These are phyloP conservation scores for Fomitopsis schrenkii DNA, from an alignment of 1,284 basidiomycete genomes.

Conservation along the genomic window DNA sequence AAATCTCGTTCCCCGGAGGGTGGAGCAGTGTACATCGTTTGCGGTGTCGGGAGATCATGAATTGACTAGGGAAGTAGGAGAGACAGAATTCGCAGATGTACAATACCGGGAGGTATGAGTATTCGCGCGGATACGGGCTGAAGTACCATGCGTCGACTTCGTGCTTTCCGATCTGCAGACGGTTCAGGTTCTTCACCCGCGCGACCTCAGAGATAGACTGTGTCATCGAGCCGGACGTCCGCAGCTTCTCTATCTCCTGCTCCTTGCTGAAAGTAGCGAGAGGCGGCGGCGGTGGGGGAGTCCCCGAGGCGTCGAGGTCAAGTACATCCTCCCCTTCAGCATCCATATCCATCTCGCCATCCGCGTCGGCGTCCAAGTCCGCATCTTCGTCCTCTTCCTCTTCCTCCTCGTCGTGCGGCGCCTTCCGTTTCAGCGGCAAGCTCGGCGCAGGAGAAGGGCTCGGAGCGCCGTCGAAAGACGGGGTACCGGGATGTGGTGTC, in stretches of 20 bases:
- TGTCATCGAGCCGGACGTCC: slow-evolving; percentile 98
- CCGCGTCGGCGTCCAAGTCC: slow-evolving; percentile 54
- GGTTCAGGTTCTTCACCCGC: slow-evolving; percentile 97
- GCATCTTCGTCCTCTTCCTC: slow-evolving; percentile 51
- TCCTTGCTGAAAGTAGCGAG: slow-evolving; percentile 82
- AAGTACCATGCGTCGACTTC: slow-evolving; percentile 99
- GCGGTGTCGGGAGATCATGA: slow-evolving; percentile 90
- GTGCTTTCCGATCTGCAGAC: slow-evolving; percentile 93
- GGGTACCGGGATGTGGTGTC: slow-evolving; percentile 18
- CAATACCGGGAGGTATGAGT: slow-evolving; percentile 90
- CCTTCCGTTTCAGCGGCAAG: slow-evolving; percentile 62
- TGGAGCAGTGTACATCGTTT: slow-evolving; percentile 90
- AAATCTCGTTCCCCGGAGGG: slow-evolving; percentile 99
- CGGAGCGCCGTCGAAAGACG: slow-evolving; percentile 37
- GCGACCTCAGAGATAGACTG: slow-evolving; percentile 97
- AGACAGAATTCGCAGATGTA: slow-evolving; percentile 99
- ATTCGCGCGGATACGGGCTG: slow-evolving; percentile 97
- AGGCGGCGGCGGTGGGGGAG: slow-evolving; percentile 40
- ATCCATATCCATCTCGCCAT: slow-evolving; percentile 50
- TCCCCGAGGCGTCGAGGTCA: slow-evolving; percentile 33
- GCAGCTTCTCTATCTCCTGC: slow-evolving; percentile 97
- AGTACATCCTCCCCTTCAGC: slow-evolving; percentile 42
- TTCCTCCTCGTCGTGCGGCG: slow-evolving; percentile 49
- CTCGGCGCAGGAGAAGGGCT: slow-evolving; percentile 53
- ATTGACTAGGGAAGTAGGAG: slow-evolving; percentile 81